Percentiles rank a stretch among this genome's conserved stretches.
phyloP scores from a whole-genome alignment of 1,139 yeast species.

The Lodderomyces metapsilosis region DNA sequence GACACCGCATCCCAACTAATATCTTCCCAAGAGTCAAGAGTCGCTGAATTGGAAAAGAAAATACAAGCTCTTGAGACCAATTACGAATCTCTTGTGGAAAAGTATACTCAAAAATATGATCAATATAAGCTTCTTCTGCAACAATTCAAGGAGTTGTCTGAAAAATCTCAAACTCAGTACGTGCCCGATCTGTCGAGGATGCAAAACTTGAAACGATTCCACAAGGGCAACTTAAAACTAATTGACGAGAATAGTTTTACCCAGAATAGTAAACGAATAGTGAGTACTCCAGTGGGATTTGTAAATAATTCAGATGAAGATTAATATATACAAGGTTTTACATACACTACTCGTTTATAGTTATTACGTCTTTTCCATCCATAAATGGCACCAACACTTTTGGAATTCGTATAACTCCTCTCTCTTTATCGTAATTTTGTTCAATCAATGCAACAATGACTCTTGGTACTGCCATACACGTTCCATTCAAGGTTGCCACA shows the following conservation, averaged over 20 bases:
- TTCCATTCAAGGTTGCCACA: slow-evolving; percentile 88
- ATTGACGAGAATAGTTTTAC: slow-evolving; percentile 15
- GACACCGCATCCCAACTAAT: not conserved
- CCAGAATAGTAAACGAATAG: slow-evolving; percentile 23
- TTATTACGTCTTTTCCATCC: slow-evolving; percentile 48
- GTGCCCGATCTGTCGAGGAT: slow-evolving; percentile 9
- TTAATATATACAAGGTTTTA: slow-evolving; percentile 5
- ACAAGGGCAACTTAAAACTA: slow-evolving; percentile 24
- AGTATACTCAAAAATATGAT: slow-evolving; percentile 27
- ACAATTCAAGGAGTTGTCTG: slow-evolving; percentile 24
- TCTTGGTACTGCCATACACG: slow-evolving; percentile 94
- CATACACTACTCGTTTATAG: slow-evolving; percentile 6
- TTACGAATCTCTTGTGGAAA: slow-evolving; percentile 22
- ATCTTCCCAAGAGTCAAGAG: not conserved
- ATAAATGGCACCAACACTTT: slow-evolving; percentile 62
- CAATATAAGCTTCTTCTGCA: slow-evolving; percentile 23
- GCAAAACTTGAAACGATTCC: slow-evolving; percentile 31
- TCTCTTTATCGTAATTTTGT: slow-evolving; percentile 66
- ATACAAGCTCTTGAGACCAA: slow-evolving; percentile 9
- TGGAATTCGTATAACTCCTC: slow-evolving; percentile 63
- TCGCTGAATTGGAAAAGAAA: slow-evolving; percentile 6
- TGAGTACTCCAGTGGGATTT: slow-evolving; percentile 28
- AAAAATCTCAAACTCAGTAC: slow-evolving; percentile 6
- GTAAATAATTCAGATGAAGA: slow-evolving; percentile 26
- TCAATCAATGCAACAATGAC: slow-evolving; percentile 86